These are phyloP conservation scores for Exophiala phaeomuriformis DNA, from an alignment of 2,329 filamentous ascomycete genomes.

Conservation along the genomic window DNA sequence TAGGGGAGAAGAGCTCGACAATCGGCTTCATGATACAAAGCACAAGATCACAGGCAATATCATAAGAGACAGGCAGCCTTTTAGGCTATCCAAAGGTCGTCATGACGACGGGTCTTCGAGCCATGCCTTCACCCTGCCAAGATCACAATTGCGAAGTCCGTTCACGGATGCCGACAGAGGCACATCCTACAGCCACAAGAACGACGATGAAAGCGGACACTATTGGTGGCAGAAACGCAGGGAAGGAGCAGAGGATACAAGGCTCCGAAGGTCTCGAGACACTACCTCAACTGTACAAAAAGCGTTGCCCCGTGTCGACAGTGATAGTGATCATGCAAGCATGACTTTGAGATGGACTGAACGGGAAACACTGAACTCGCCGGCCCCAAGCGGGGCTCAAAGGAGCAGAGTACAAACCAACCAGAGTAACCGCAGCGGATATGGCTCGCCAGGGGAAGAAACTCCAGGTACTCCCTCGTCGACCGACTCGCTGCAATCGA, in stretches of 20 bases:
- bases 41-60: background rate
- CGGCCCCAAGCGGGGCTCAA: background rate
- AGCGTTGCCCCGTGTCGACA: background rate
- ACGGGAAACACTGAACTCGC: background rate
- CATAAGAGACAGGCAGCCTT: background rate
- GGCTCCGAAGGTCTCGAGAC: conserved; percentile 2
- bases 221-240: conserved; percentile 12
- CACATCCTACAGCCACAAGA: background rate
- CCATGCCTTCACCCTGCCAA: conserved; percentile 3
- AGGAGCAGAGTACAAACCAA: background rate
- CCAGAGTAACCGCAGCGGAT: conserved; percentile 3
- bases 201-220: conserved; percentile 16
- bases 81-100: conserved; percentile 29
- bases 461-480: conserved; percentile 12
- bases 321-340: background rate
- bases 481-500: conserved; percentile 6
- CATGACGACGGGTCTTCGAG: background rate
- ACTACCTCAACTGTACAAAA: background rate
- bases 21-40: conserved; percentile 46
- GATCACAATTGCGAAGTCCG: conserved; percentile 23
- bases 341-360: background rate
- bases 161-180: conserved; percentile 1
- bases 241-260: conserved; percentile 8
- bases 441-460: conserved; percentile 10
- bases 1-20: conserved; percentile 42